Percentiles rank a stretch among this genome's conserved stretches.
Conservation (phyloP, 345 rosid genomes). For the Murraya koenigii region DNA sequence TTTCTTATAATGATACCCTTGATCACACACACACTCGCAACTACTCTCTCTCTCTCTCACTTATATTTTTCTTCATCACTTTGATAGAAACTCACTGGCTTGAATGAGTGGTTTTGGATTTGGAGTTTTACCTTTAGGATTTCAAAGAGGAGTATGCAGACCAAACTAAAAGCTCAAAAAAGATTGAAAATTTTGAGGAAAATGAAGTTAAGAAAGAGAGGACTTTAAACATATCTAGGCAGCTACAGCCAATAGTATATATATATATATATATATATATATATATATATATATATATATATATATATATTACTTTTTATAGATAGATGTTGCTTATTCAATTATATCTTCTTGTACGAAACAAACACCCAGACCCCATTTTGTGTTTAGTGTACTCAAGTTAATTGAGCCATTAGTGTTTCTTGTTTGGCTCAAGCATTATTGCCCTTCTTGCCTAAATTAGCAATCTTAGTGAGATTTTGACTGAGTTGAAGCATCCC, state of each 20-base stretch:
- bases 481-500: slow-evolving; percentile 28
- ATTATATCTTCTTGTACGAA: neutral
- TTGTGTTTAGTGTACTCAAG: neutral
- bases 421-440: neutral
- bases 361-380: neutral
- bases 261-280: too few species aligned
- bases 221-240: neutral
- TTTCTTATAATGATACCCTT: slow-evolving; percentile 25
- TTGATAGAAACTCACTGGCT: slow-evolving; percentile 25
- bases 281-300: too few species aligned
- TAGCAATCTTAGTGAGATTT: slow-evolving; percentile 21
- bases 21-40: slow-evolving; percentile 2
- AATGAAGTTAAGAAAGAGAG: neutral
- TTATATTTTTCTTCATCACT: slow-evolving; percentile 2
- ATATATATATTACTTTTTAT: too few species aligned
- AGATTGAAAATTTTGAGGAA: neutral
- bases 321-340: neutral
- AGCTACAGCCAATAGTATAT: neutral
- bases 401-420: neutral
- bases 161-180: neutral
- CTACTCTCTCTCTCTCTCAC: slow-evolving; percentile 9
- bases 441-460: slow-evolving; percentile 18
- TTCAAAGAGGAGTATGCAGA: slow-evolving; percentile 19
- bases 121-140: slow-evolving; percentile 33
- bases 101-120: slow-evolving; percentile 43